Evolutionary conservation across 2,329 filamentous ascomycete species (phyloP).

Genomic region (Lachnum nothofagi): DNA sequence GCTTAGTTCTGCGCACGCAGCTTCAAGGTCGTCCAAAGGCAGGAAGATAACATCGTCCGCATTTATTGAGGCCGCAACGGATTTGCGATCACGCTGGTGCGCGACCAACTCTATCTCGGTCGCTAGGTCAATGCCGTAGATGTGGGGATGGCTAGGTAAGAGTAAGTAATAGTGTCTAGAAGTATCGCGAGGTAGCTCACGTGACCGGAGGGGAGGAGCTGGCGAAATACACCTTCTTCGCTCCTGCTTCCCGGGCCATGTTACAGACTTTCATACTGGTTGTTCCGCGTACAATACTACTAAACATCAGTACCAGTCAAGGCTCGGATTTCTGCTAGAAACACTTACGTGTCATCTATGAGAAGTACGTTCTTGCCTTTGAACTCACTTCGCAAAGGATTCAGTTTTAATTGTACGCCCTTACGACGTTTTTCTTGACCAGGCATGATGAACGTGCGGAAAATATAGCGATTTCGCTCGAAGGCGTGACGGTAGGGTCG

Average conservation of each 20-base stretch:
- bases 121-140: slow-evolving; percentile 73
- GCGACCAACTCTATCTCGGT: slow-evolving; percentile 64
- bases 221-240: slow-evolving; percentile 71
- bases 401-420: slow-evolving; percentile 79
- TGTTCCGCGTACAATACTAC: slow-evolving; percentile 73
- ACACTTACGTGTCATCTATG: slow-evolving; percentile 59
- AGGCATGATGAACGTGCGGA: slow-evolving; percentile 78
- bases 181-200: neutral
- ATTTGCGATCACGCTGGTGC: slow-evolving; percentile 52
- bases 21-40: slow-evolving; percentile 68
- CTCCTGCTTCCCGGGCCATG: slow-evolving; percentile 80
- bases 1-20: slow-evolving; percentile 62
- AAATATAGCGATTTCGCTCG: slow-evolving; percentile 80
- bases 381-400: slow-evolving; percentile 77
- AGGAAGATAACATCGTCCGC: slow-evolving; percentile 71
- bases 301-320: neutral
- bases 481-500: slow-evolving; percentile 76
- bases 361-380: slow-evolving; percentile 69
- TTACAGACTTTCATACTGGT: slow-evolving; percentile 55
- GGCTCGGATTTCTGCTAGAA: neutral
- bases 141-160: slow-evolving; percentile 72
- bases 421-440: slow-evolving; percentile 72
- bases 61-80: slow-evolving; percentile 59
- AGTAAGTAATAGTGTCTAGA: neutral
- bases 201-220: slow-evolving; percentile 60